Evolutionary conservation across 441 rosid genomes (phyloP).

Genomic region (Pelargonium myrrhifolium): DNA sequence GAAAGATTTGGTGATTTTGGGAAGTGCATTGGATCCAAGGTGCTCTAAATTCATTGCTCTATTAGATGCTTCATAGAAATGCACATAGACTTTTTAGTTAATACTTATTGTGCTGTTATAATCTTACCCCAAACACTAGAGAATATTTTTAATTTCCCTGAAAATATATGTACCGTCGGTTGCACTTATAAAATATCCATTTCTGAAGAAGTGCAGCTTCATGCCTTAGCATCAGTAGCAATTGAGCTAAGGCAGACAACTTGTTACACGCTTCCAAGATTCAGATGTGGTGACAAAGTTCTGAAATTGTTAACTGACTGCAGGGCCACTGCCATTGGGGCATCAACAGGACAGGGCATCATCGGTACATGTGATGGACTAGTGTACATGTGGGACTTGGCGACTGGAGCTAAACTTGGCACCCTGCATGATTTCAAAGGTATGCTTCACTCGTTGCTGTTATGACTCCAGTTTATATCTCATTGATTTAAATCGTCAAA

Average conservation of each 20-base stretch:
- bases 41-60: constrained; percentile 18
- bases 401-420: constrained; percentile 54
- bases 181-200: background rate
- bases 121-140: background rate
- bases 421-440: constrained; percentile 68
- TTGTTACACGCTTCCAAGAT: background rate
- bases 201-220: background rate
- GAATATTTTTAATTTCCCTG: background rate
- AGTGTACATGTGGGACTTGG: constrained; percentile 63
- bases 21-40: constrained; percentile 62
- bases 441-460: constrained; percentile 23
- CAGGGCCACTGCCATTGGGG: constrained; percentile 54
- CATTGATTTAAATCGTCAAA: background rate
- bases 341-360: constrained; percentile 57
- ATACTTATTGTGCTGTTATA: background rate
- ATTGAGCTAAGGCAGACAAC: background rate
- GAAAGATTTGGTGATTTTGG: constrained; percentile 48
- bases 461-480: background rate
- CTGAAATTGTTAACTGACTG: constrained; percentile 8
- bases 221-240: background rate
- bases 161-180: background rate
- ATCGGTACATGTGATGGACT: constrained; percentile 66
- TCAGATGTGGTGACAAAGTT: background rate
- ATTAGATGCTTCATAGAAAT: background rate
- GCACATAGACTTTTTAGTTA: background rate